Evolutionary conservation across 768 basidiomycete species (phyloP).

Genomic region (Boletus huronensis): DNA sequence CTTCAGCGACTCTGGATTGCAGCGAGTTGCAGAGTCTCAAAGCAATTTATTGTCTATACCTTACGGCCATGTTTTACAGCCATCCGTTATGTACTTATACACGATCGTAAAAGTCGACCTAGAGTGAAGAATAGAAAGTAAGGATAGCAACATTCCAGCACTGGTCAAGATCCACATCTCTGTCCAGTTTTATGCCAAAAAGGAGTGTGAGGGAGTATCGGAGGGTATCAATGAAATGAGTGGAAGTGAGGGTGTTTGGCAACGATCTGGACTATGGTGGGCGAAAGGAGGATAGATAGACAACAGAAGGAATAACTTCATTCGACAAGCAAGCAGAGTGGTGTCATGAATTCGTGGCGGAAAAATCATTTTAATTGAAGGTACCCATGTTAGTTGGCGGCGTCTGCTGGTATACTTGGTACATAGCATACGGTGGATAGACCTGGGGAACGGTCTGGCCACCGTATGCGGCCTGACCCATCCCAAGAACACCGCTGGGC

Average conservation of each 20-base stretch:
- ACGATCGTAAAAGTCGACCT: slow-evolving; percentile 33
- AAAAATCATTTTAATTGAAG: slow-evolving; percentile 52
- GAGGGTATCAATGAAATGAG: slow-evolving; percentile 31
- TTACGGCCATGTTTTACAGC: slow-evolving; percentile 37
- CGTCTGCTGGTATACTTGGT: slow-evolving; percentile 77
- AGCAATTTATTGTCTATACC: slow-evolving; percentile 31
- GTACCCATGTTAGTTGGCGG: slow-evolving; percentile 71
- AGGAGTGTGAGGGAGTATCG: slow-evolving; percentile 23
- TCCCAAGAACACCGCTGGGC: slow-evolving; percentile 53
- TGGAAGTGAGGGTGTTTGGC: slow-evolving; percentile 21
- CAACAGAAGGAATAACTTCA: slow-evolving; percentile 32
- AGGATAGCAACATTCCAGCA: slow-evolving; percentile 34
- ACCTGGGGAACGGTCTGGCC: slow-evolving; percentile 60
- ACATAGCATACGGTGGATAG: slow-evolving; percentile 76
- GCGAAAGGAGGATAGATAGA: slow-evolving; percentile 32
- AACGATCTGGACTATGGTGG: slow-evolving; percentile 24
- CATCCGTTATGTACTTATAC: slow-evolving; percentile 39
- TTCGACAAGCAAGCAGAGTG: slow-evolving; percentile 31
- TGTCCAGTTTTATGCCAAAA: slow-evolving; percentile 23
- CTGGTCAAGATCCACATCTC: slow-evolving; percentile 22
- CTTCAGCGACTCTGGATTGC: neutral
- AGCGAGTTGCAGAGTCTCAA: neutral
- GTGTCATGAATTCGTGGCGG: slow-evolving; percentile 42
- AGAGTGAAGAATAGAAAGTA: slow-evolving; percentile 30
- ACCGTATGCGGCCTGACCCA: slow-evolving; percentile 65